Conservation (phyloP, 1,284 basidiomycete species). For the Melampsora larici-populina region DNA sequence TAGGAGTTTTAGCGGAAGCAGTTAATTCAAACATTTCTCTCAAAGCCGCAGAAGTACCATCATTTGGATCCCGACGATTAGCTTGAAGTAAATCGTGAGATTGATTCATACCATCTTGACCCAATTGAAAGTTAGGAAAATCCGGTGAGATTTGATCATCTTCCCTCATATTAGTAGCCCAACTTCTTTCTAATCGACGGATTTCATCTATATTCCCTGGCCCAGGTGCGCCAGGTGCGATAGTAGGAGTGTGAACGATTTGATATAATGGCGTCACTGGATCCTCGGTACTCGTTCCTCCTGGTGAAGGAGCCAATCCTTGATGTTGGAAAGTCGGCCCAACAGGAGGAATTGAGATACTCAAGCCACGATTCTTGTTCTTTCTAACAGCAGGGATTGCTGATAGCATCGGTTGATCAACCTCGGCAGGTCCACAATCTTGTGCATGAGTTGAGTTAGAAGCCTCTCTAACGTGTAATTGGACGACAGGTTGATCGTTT, state of each 20-base stretch:
- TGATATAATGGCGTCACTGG: conserved; percentile 35
- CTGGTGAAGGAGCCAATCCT: conserved; percentile 6
- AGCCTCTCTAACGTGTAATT: conserved; percentile 29
- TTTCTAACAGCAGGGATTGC: background rate
- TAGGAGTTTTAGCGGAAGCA: conserved; percentile 35
- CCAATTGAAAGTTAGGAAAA: conserved; percentile 29
- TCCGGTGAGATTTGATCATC: conserved; percentile 30
- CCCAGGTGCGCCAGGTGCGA: conserved; percentile 32
- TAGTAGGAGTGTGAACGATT: conserved; percentile 36
- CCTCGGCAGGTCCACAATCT: background rate
- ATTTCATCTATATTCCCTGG: conserved; percentile 31
- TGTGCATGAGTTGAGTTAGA: background rate
- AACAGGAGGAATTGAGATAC: conserved; percentile 36
- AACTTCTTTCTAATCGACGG: conserved; percentile 33
- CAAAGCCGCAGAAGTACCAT: conserved; percentile 20
- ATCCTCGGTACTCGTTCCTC: background rate
- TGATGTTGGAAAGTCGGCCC: background rate
- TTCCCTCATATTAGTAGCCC: conserved; percentile 30
- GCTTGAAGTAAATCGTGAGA: background rate
- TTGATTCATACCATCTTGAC: background rate
- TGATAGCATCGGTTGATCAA: background rate
- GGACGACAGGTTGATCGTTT: conserved; percentile 2
- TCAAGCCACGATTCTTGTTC: conserved; percentile 39
- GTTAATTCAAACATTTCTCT: conserved; percentile 42
- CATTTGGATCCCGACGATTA: background rate